phyloP scores from a whole-genome alignment of 176 grass and related monocot species.

The Cocos nucifera region DNA sequence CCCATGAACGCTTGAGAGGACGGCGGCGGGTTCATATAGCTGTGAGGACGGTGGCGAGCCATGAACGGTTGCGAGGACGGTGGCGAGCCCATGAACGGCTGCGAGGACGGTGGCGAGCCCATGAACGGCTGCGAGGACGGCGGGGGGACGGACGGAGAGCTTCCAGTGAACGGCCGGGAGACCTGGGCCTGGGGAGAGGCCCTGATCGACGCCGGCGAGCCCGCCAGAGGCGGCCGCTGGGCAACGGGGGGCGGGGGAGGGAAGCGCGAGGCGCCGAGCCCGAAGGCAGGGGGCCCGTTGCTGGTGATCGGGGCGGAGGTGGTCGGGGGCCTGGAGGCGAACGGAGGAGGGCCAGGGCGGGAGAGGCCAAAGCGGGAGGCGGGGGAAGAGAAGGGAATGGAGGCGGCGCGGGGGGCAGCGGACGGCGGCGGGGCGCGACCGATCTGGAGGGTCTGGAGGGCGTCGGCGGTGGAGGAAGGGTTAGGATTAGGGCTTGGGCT shows the following conservation, averaged over 20 bases:
- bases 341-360: not conserved
- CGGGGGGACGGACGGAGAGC: not conserved
- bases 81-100: not conserved
- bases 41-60: not conserved
- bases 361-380: constrained; percentile 4
- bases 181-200: constrained; percentile 6
- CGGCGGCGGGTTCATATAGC: not conserved
- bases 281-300: constrained; percentile 5
- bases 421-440: constrained; percentile 23
- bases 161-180: constrained; percentile 8
- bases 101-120: not conserved
- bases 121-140: not conserved
- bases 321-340: not conserved
- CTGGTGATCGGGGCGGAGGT: not conserved
- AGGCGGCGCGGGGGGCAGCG: not conserved
- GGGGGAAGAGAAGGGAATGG: not conserved
- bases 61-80: not conserved
- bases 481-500: constrained; percentile 23
- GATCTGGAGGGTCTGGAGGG: constrained; percentile 57
- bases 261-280: not conserved
- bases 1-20: not conserved
- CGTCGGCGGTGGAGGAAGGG: constrained; percentile 12
- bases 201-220: not conserved
- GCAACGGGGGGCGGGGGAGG: not conserved
- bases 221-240: not conserved